Evolutionary conservation across 208 protist species (phyloP).

Genomic region (Trypanosoma mega): DNA sequence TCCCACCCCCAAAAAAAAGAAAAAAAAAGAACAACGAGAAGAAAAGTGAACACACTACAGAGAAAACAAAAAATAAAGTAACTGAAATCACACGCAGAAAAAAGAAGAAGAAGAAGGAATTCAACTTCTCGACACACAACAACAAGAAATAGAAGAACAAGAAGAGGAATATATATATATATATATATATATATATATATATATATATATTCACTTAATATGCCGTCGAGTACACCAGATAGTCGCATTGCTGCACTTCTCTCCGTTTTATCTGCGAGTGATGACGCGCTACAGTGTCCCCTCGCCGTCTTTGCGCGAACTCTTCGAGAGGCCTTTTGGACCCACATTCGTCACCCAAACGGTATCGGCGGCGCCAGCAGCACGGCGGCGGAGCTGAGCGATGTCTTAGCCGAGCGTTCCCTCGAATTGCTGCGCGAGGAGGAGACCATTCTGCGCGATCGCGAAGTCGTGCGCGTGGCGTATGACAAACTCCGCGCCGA

Average conservation of each 20-base stretch:
- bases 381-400: slow-evolving; percentile 27
- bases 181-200: neutral
- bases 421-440: slow-evolving; percentile 62
- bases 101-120: neutral
- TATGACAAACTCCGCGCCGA: slow-evolving; percentile 83
- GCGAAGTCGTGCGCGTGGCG: slow-evolving; percentile 48
- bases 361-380: neutral
- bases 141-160: neutral
- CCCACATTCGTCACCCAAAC: slow-evolving; percentile 8
- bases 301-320: slow-evolving; percentile 61
- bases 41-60: no score
- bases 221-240: slow-evolving; percentile 30
- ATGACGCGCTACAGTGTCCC: slow-evolving; percentile 52
- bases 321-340: slow-evolving; percentile 31
- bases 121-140: neutral
- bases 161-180: neutral
- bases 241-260: slow-evolving; percentile 62
- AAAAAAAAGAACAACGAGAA: no score
- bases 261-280: slow-evolving; percentile 41
- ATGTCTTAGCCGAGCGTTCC: slow-evolving; percentile 62
- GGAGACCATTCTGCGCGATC: slow-evolving; percentile 51
- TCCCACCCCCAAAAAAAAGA: no score
- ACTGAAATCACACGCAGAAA: neutral
- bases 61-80: neutral
- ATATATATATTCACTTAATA: neutral